Evolutionary conservation across 2,329 filamentous ascomycete genomes (phyloP), one percentile per base, ranked within the genome.

Genomic region (Ilyonectria destructans): DNA sequence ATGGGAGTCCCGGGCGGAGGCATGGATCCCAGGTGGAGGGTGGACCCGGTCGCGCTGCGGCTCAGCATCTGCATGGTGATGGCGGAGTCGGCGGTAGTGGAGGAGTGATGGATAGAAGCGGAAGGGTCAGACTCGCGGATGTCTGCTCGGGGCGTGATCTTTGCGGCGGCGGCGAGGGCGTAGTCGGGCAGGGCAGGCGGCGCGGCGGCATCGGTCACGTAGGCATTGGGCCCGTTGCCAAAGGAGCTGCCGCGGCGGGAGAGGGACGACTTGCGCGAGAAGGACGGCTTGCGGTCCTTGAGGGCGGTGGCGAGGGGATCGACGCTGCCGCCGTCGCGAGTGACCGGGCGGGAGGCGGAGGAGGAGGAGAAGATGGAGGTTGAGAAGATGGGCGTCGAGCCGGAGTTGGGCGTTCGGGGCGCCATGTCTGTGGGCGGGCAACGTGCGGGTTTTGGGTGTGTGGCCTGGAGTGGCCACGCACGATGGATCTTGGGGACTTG

Each of bases 121-220:
- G 57, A 51, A 17, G 40, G 61, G 23, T 70, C 71, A n/a, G 49
- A 60, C 17, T 71, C 69, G 5, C 68, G 64, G 26, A 67, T 65
- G 43, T 73, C 71, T 61, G 73, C 69, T 55, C 76, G 72, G 8
- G 73, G 70, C n/a, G 75, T 68, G 58, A 85, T 77, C 73, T 85
- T 86, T 40, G 85, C 84, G 4, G 85, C 82, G 51, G 83, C 83
- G n/a, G 85, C 78, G 63, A 87, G 83, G 5, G 85, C 85, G 78
- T 87, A 86, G 59, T 88, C 85, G 52, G 87, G 86, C 19, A 89
- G 81, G 6, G 86, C 85, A n/a, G 87, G 86, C 37, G 87, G 87
- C 51, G 80, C 82, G 23, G 83, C 72, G 57, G 81, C 83, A 78
- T 87, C 85, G 60, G 83, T 85, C 55, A 83, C 77, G 69, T 83